Conservation (phyloP, 2,329 filamentous ascomycete genomes). For the Nemania bipapillata region DNA sequence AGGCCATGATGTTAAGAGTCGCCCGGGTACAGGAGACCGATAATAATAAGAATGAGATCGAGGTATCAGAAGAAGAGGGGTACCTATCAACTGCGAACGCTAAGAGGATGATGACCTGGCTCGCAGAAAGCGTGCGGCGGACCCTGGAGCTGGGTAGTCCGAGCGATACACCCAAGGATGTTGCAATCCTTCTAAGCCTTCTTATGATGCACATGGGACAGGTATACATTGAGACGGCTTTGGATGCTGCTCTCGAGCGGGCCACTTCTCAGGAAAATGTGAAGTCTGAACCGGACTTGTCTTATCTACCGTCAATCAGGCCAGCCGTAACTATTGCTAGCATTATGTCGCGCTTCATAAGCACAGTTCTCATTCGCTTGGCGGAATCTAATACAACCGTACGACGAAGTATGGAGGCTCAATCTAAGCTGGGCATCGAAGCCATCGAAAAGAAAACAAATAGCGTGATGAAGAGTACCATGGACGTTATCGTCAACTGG, state of each 20-base stretch:
- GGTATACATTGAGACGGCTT: constrained; percentile 75
- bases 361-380: constrained; percentile 87
- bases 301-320: constrained; percentile 81
- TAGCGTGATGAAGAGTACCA: constrained; percentile 65
- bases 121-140: constrained; percentile 92
- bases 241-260: constrained; percentile 76
- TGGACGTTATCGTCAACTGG: constrained; percentile 79
- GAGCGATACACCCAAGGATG: constrained; percentile 92
- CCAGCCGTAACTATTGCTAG: constrained; percentile 89
- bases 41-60: constrained; percentile 83
- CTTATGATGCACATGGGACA: constrained; percentile 89
- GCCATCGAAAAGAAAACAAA: constrained; percentile 86
- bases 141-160: constrained; percentile 89
- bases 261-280: constrained; percentile 79
- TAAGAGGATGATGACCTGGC: constrained; percentile 98
- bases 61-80: constrained; percentile 90
- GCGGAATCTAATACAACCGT: constrained; percentile 91
- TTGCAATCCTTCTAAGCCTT: constrained; percentile 83
- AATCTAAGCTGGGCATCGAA: constrained; percentile 76
- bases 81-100: constrained; percentile 82
- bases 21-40: constrained; percentile 83
- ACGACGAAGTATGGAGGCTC: constrained; percentile 86
- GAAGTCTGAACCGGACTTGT: constrained; percentile 87
- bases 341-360: constrained; percentile 91
- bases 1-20: constrained; percentile 87